Evolutionary conservation across 352 stramenopile genomes (phyloP), one percentile per base, ranked within the genome.

Genomic region (Phytophthora agathidicida): DNA sequence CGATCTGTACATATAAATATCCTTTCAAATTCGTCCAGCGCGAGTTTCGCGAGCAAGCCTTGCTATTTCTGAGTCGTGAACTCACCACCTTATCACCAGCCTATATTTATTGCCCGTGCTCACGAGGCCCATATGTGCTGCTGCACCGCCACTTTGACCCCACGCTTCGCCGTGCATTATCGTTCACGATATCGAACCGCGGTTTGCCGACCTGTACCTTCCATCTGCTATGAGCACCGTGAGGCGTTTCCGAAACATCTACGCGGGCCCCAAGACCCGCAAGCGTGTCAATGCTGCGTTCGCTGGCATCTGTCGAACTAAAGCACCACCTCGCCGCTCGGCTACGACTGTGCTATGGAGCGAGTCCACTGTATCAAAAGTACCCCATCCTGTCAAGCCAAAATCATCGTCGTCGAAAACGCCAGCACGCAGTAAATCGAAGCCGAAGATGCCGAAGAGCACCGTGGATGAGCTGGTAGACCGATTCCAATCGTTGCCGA

Each of bases 401-500:
- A 68, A 61, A 61, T 11, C 17, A 22, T 10, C 43, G 10, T 3
- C 46, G 8, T 7, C 38, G 13, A 68, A 65, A 62, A 35, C 28
- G 11, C 6, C 51, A 26, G 22, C n/a, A 5, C 65, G 50, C 9
- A 59, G 33, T 22, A 75, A 57, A 24, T 43, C 41, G 11, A 73
- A 74, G 39, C 58, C 75, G 30, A 56, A 66, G 11, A 73, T 72
- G 39, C 58, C 75, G 30, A 56, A 66, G n/a, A 56, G 35, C 24
- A 57, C 63, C 3, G 67, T 85, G 3, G 43, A 77, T 22, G 51
- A 61, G 1, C 58, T 92, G 22, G 70, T 88, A 14, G 75, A 86
- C 33, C 65, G 78, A 22, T 90, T 88, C 57, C 76, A 88, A 42
- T 71, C 74, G 7, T 41, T 92, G 14, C 81, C 79, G 7, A 74